Evolutionary conservation across 192 early-diverging fungal species (phyloP), one percentile per base, ranked within the genome.

Genomic region (Entophlyctis helioformis): DNA sequence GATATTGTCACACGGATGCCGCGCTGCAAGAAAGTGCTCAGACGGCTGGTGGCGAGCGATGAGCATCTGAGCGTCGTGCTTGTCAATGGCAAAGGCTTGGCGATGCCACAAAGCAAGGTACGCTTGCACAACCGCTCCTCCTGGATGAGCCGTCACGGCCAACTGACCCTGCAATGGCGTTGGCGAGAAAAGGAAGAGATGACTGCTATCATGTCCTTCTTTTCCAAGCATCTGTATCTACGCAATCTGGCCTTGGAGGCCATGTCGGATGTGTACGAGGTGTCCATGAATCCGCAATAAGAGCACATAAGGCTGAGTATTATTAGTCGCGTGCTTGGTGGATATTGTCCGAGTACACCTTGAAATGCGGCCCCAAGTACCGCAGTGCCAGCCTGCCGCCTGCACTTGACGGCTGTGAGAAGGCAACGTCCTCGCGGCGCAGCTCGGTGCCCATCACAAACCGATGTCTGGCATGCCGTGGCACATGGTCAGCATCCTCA

Each of bases 181-280:
- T 25, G 18, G 19, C 3, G 22, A 9, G 5, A 27, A 18, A 34
- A 43, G 44, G 45, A 39, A 36, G 84, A 84, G 58, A 78, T 78
- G 78, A 52, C 60, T 20, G 40, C 59, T 0, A 66, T 87, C 21
- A 78, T 84, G 70, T 40, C 59, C 35, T 85, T 79, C 44, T 76
- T 87, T 39, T 57, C 74, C 2, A 50, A 53, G 13, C 60, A 71
- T 43, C 54, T 84, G 54, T 42, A 56, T 1, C 35, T 69, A 27
- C 52, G 81, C 24, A 72, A 77, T 35, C 35, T 69, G 0, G 43
- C 48, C 31, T 42, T 85, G 31, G 85, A 83, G 51, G 39, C 44
- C 20, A 80, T 82, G 80, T 36, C 71, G 0, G 82, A 85, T 48
- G 64, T 86, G 26, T 74, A 73, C 45, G 67, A 76, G 36, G 62